Percentiles rank a stretch among this genome's conserved stretches.
These are phyloP conservation scores for Austroboletus festivus DNA, from an alignment of 768 basidiomycete genomes.

Conservation along the genomic window DNA sequence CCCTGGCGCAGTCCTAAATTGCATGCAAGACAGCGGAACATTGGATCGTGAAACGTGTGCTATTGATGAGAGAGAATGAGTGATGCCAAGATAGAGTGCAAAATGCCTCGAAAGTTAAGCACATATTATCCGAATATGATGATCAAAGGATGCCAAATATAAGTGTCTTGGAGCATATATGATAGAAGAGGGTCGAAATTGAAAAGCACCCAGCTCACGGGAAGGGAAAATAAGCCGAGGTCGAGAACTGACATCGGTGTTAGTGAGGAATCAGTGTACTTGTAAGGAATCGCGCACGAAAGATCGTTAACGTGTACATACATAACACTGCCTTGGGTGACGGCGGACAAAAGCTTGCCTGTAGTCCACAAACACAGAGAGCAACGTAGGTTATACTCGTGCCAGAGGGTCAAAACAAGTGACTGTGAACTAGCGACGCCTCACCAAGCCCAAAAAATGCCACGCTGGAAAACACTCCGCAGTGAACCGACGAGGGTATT, in stretches of 20 bases:
- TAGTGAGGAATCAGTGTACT: background rate
- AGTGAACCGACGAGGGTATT: too few species aligned
- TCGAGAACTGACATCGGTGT: slow-evolving; percentile 1
- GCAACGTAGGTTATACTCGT: background rate
- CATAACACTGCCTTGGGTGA: slow-evolving; percentile 7
- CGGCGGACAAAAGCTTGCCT: background rate
- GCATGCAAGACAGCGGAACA: background rate
- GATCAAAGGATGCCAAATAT: background rate
- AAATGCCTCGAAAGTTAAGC: slow-evolving; percentile 8
- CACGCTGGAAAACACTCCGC: too few species aligned
- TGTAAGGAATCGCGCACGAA: slow-evolving; percentile 2
- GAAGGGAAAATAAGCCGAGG: slow-evolving; percentile 1
- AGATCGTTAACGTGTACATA: slow-evolving; percentile 9
- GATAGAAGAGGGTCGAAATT: too few species aligned
- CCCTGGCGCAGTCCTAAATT: background rate
- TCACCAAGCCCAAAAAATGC: too few species aligned
- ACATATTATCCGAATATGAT: background rate
- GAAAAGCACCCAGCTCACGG: too few species aligned
- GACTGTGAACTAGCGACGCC: too few species aligned
- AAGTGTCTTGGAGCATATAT: background rate
- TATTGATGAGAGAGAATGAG: slow-evolving; percentile 10
- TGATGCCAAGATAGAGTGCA: slow-evolving; percentile 9
- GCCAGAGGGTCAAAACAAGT: slow-evolving; percentile 6
- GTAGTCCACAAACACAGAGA: background rate
- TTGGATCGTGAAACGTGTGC: background rate